These are phyloP conservation scores for Leishmania braziliensis DNA, from an alignment of 208 protist species.

Conservation along the genomic window DNA sequence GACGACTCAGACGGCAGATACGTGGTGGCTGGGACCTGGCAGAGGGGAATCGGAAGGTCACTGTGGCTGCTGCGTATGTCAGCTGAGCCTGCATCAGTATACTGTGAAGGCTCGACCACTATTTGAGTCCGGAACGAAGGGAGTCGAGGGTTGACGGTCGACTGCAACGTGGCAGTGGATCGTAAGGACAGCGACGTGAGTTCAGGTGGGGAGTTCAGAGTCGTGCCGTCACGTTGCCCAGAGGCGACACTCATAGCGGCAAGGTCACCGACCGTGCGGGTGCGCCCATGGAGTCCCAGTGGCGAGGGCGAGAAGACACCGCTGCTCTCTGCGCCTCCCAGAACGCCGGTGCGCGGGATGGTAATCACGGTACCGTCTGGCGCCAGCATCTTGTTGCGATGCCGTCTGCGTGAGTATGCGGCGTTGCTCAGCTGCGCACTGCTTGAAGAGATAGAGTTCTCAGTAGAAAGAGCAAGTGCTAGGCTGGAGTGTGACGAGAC, in stretches of 20 bases:
- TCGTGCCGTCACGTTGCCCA: neutral
- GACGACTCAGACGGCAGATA: neutral
- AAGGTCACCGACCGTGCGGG: slow-evolving; percentile 19
- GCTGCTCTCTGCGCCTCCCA: neutral
- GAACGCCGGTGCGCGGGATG: neutral
- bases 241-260: neutral
- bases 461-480: neutral
- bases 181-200: neutral
- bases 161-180: too few relatives aligned
- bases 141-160: neutral
- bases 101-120: neutral
- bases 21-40: neutral
- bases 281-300: slow-evolving; percentile 2
- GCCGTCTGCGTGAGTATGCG: slow-evolving; percentile 8
- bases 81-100: neutral
- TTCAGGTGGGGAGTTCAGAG: neutral
- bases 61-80: neutral
- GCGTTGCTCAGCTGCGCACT: slow-evolving; percentile 3
- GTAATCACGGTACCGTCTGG: slow-evolving; percentile 6
- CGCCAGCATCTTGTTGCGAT: slow-evolving; percentile 27
- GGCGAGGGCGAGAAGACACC: neutral
- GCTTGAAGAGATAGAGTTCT: neutral
- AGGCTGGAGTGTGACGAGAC: neutral
- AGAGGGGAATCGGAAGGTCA: neutral
- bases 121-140: neutral